Conservation (phyloP, 1,139 yeast genomes). For the Kodamaea sp. region DNA sequence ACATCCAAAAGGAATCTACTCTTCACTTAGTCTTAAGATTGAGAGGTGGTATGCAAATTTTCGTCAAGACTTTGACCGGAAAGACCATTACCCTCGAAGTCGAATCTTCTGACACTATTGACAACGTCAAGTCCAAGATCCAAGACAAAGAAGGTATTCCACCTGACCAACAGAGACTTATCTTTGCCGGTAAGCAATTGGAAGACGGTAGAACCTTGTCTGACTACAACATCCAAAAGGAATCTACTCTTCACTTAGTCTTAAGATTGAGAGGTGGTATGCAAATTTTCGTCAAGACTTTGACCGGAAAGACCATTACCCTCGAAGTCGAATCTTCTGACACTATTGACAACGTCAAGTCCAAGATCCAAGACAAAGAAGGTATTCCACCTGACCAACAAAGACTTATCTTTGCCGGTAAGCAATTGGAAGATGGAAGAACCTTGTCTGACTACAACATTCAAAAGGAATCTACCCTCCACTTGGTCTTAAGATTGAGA, state of each 20-base stretch:
- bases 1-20: slow-evolving; percentile 93
- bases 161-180: slow-evolving; percentile 91
- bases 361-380: slow-evolving; percentile 93
- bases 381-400: slow-evolving; percentile 96
- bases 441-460: slow-evolving; percentile 91
- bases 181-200: slow-evolving; percentile 92
- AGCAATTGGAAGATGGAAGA: slow-evolving; percentile 93
- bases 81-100: slow-evolving; percentile 71
- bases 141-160: slow-evolving; percentile 88
- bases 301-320: slow-evolving; percentile 90
- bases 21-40: slow-evolving; percentile 85
- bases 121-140: slow-evolving; percentile 57
- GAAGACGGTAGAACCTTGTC: slow-evolving; percentile 92
- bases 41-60: slow-evolving; percentile 86
- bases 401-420: slow-evolving; percentile 90
- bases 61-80: slow-evolving; percentile 63
- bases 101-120: slow-evolving; percentile 73
- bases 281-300: slow-evolving; percentile 67
- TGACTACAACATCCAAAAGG: slow-evolving; percentile 94
- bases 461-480: slow-evolving; percentile 89
- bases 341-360: slow-evolving; percentile 91
- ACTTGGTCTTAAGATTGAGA: slow-evolving; percentile 86
- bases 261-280: slow-evolving; percentile 89
- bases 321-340: slow-evolving; percentile 93
- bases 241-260: slow-evolving; percentile 84